Evolutionary conservation across 2,329 filamentous ascomycete species (phyloP).

Genomic region (Xylaria sp.): DNA sequence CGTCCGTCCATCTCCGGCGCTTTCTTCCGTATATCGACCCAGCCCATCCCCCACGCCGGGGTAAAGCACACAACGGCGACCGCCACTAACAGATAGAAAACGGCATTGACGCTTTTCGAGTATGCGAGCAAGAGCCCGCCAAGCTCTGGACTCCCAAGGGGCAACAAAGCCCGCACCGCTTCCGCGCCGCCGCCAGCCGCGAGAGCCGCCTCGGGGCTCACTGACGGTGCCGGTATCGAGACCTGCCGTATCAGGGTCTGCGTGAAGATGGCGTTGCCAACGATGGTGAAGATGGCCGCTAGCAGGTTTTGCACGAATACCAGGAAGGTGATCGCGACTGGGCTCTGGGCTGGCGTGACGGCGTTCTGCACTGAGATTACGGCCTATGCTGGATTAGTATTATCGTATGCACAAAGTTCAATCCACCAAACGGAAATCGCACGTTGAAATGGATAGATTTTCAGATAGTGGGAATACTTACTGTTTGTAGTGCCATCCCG

Average conservation of each 20-base stretch:
- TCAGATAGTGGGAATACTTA: neutral
- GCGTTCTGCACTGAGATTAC: neutral
- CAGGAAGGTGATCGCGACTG: neutral
- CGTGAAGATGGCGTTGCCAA: neutral
- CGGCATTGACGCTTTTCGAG: too few species aligned
- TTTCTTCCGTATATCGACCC: too few species aligned
- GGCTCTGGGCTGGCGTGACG: neutral
- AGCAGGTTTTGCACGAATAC: neutral
- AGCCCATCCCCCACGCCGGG: too few species aligned
- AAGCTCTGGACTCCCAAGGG: too few species aligned
- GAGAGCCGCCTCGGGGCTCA: neutral
- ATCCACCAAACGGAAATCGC: neutral
- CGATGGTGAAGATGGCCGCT: neutral
- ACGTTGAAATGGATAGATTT: neutral
- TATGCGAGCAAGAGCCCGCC: too few species aligned
- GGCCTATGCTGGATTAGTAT: neutral
- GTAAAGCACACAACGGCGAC: too few species aligned
- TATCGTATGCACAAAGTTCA: neutral
- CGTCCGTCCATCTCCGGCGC: too few species aligned
- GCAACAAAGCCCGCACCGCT: too few species aligned
- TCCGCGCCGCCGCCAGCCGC: too few species aligned
- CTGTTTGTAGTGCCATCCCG: neutral
- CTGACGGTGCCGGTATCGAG: neutral
- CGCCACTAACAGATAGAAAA: too few species aligned
- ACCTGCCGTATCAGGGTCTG: neutral